Base-by-base conservation (phyloP, 768 basidiomycete species). In the Lepiota venenata region DNA sequence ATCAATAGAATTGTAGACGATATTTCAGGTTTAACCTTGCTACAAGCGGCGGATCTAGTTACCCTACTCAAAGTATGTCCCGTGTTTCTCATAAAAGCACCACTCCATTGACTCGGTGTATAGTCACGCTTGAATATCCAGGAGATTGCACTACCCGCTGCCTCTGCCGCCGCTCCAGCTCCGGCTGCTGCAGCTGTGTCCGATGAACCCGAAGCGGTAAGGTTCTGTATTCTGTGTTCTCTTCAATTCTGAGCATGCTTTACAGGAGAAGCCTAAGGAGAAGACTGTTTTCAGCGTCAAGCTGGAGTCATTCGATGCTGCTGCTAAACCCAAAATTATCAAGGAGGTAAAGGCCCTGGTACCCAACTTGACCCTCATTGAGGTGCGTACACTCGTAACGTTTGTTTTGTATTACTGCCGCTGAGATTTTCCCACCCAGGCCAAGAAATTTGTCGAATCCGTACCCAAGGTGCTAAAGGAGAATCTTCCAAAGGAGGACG, bases 371-470 rank as follows among this genome's bases (percentile, higher is more conserved):
- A 98, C 93, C 49, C 82, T 99, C 64, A 95, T 98, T 60, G 97
- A 98, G 69, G 96, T 97, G 64, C 65, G 93, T 80, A 25, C 46
- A 27, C 27, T 36, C 40, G 25, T 47, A 3, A 25, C 11, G 10
- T 18, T 42, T 10, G 15, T 20, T 22, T 49, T 55, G 7, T 21
- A 37, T 54, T 35, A 16, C 45, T 20, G 32, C 9, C 35, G 42
- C 38, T 41, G 36, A 55, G 39, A 39, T 49, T 55, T 55, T 57
- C 35, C 60, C 14, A 66, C 59, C 21, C 65, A 99, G 97, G 97
- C 97, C 21, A 99, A 99, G 83, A 99, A 97, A 73, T 96, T 98
- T 64, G 97, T 98, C 42, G 97, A 99, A 72, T 93, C 92, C 15
- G 71, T 91, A 60, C 97, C 97, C 20, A 88, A 98, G 73, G 73